Conservation (phyloP, 2,329 filamentous ascomycete species). For the Aureobasidium sp. region DNA sequence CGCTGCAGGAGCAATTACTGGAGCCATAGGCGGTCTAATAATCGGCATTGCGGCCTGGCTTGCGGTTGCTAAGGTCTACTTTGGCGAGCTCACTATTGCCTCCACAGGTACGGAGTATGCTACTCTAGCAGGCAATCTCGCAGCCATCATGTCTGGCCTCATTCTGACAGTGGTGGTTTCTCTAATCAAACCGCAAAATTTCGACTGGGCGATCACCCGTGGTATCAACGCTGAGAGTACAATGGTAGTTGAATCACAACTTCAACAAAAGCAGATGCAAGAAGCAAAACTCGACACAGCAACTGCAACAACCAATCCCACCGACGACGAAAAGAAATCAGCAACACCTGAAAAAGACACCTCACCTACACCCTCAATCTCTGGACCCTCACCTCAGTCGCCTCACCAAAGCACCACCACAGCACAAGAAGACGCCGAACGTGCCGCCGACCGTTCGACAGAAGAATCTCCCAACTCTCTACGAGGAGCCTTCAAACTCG, state of each 20-base stretch:
- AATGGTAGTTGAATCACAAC: slow-evolving; percentile 15
- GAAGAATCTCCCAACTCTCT: slow-evolving; percentile 28
- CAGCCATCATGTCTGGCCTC: slow-evolving; percentile 24
- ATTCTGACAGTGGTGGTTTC: slow-evolving; percentile 26
- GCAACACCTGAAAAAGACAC: background rate
- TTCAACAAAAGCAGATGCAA: slow-evolving; percentile 30
- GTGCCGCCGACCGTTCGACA: slow-evolving; percentile 18
- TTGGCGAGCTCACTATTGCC: slow-evolving; percentile 32
- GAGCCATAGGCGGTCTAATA: slow-evolving; percentile 27
- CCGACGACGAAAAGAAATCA: slow-evolving; percentile 16
- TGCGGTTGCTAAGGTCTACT: slow-evolving; percentile 25
- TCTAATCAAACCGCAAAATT: slow-evolving; percentile 30
- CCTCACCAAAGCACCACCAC: background rate
- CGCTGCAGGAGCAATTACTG: slow-evolving; percentile 27
- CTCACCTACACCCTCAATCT: background rate
- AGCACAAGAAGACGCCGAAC: background rate
- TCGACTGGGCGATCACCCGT: slow-evolving; percentile 34
- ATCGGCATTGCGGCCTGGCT: slow-evolving; percentile 32
- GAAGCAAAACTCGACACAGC: slow-evolving; percentile 13
- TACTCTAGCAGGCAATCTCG: slow-evolving; percentile 32
- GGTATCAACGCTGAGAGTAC: slow-evolving; percentile 27
- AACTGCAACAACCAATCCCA: background rate
- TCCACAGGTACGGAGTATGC: slow-evolving; percentile 32
- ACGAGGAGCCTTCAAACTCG: slow-evolving; percentile 30
- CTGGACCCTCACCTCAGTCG: background rate